Evolutionary conservation across 192 early-diverging fungal genomes (phyloP).

Genomic region (Backusella luteola): DNA sequence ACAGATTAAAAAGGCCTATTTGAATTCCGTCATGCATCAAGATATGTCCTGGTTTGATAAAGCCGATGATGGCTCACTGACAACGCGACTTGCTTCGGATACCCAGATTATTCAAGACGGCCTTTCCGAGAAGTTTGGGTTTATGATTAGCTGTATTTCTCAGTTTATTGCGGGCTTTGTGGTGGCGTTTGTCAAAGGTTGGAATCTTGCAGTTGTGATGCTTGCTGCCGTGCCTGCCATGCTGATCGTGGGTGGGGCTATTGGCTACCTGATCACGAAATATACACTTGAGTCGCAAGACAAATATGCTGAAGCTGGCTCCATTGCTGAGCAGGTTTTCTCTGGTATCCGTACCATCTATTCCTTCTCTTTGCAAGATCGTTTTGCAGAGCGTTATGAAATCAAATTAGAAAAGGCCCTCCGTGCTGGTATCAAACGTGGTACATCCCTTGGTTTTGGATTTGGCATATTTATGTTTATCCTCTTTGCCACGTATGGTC

Average conservation of each 20-base stretch:
- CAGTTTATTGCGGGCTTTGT: slow-evolving; percentile 72
- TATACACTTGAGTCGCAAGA: slow-evolving; percentile 43
- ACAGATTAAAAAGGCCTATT: slow-evolving; percentile 74
- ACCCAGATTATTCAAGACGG: slow-evolving; percentile 86
- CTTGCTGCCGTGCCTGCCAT: slow-evolving; percentile 72
- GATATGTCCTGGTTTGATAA: slow-evolving; percentile 85
- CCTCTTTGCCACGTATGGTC: slow-evolving; percentile 69
- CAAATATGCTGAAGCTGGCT: slow-evolving; percentile 79
- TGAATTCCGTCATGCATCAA: slow-evolving; percentile 75
- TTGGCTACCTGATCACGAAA: slow-evolving; percentile 43
- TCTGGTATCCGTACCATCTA: slow-evolving; percentile 80
- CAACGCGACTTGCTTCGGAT: slow-evolving; percentile 84
- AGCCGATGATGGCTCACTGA: slow-evolving; percentile 71
- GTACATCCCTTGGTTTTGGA: slow-evolving; percentile 53
- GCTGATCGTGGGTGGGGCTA: slow-evolving; percentile 25
- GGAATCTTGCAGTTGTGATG: slow-evolving; percentile 80
- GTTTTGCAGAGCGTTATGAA: slow-evolving; percentile 62
- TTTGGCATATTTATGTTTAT: slow-evolving; percentile 72
- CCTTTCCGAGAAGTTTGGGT: slow-evolving; percentile 78
- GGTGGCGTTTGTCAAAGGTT: slow-evolving; percentile 40
- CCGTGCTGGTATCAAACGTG: slow-evolving; percentile 59
- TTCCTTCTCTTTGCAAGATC: slow-evolving; percentile 76
- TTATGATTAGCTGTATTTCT: slow-evolving; percentile 57
- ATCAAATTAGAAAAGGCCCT: slow-evolving; percentile 59
- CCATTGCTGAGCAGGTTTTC: slow-evolving; percentile 82